Percentiles rank a stretch among this genome's conserved stretches.
Conservation (phyloP, 129 eudicot species). For the Escallonia rubra region DNA sequence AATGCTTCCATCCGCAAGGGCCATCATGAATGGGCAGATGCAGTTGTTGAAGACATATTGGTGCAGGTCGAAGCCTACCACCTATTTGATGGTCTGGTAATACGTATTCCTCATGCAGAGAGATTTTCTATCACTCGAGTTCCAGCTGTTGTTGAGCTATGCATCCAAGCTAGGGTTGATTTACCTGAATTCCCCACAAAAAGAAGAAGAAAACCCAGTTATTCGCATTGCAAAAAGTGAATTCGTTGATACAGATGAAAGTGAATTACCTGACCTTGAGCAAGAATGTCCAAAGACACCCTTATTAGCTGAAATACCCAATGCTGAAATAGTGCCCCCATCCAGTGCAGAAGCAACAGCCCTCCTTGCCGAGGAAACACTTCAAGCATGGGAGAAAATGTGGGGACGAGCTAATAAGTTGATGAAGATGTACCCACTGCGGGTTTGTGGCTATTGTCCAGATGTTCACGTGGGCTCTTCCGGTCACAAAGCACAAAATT, state of each 20-base stretch:
- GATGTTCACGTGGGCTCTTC: slow-evolving; percentile 85
- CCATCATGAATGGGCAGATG: slow-evolving; percentile 78
- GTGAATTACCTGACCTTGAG: slow-evolving; percentile 76
- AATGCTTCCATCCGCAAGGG: slow-evolving; percentile 62
- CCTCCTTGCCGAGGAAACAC: slow-evolving; percentile 81
- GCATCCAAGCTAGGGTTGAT: slow-evolving; percentile 97
- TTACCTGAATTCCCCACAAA: slow-evolving; percentile 81
- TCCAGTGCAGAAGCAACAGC: slow-evolving; percentile 38
- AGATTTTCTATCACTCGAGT: slow-evolving; percentile 87
- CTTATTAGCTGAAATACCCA: slow-evolving; percentile 45
- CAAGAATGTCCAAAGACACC: slow-evolving; percentile 43
- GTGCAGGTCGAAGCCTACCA: slow-evolving; percentile 84
- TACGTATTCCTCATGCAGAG: slow-evolving; percentile 77
- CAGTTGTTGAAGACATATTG: slow-evolving; percentile 65
- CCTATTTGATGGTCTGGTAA: slow-evolving; percentile 77
- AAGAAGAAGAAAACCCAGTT: slow-evolving; percentile 77
- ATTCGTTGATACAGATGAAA: slow-evolving; percentile 91
- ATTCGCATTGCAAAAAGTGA: slow-evolving; percentile 72
- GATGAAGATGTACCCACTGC: slow-evolving; percentile 87
- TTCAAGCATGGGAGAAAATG: slow-evolving; percentile 88
- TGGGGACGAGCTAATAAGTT: slow-evolving; percentile 70
- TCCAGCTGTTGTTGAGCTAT: slow-evolving; percentile 85
- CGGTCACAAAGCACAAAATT: slow-evolving; percentile 94
- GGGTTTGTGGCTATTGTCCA: slow-evolving; percentile 96
- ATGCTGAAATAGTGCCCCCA: slow-evolving; percentile 45